These are phyloP conservation scores for Dentipellis sp. DNA, from an alignment of 768 basidiomycete genomes.

Conservation along the genomic window DNA sequence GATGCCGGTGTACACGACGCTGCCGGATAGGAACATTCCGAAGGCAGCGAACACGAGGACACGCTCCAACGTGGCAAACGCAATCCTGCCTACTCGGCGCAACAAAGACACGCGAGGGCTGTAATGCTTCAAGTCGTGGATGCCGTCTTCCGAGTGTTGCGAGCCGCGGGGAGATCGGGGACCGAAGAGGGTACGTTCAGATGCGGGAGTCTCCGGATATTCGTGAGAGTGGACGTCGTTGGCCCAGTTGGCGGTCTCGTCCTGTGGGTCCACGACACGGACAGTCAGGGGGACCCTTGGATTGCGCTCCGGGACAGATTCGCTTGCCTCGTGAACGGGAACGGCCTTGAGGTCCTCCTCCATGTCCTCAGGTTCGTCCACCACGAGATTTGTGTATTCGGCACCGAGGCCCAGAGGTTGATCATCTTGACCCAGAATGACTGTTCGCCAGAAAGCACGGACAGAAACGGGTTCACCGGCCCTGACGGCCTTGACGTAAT, in stretches of 20 bases:
- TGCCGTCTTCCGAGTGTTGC: slow-evolving; percentile 48
- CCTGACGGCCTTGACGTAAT: slow-evolving; percentile 31
- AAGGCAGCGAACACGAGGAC: slow-evolving; percentile 65
- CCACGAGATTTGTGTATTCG: slow-evolving; percentile 53
- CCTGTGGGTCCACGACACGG: slow-evolving; percentile 16
- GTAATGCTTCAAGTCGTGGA: slow-evolving; percentile 28
- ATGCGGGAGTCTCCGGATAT: slow-evolving; percentile 36
- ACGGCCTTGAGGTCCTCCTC: slow-evolving; percentile 36
- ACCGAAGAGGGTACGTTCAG: slow-evolving; percentile 47
- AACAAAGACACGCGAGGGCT: slow-evolving; percentile 19
- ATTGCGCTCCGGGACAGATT: background rate
- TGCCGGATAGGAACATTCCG: slow-evolving; percentile 54
- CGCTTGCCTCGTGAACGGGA: background rate
- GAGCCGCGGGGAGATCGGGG: slow-evolving; percentile 29
- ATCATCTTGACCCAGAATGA: slow-evolving; percentile 41
- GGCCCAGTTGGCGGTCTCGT: slow-evolving; percentile 45
- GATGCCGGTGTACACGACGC: slow-evolving; percentile 79
- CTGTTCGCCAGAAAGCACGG: slow-evolving; percentile 45
- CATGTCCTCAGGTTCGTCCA: slow-evolving; percentile 46
- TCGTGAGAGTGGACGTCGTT: slow-evolving; percentile 32
- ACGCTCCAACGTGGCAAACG: slow-evolving; percentile 51
- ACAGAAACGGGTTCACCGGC: slow-evolving; percentile 32
- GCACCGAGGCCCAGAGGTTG: slow-evolving; percentile 14
- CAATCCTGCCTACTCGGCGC: slow-evolving; percentile 33
- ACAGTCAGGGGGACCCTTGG: background rate